Evolutionary conservation across 2,329 filamentous ascomycete genomes (phyloP), one percentile per base, ranked within the genome.

Genomic region (Gnomoniopsis sp.): DNA sequence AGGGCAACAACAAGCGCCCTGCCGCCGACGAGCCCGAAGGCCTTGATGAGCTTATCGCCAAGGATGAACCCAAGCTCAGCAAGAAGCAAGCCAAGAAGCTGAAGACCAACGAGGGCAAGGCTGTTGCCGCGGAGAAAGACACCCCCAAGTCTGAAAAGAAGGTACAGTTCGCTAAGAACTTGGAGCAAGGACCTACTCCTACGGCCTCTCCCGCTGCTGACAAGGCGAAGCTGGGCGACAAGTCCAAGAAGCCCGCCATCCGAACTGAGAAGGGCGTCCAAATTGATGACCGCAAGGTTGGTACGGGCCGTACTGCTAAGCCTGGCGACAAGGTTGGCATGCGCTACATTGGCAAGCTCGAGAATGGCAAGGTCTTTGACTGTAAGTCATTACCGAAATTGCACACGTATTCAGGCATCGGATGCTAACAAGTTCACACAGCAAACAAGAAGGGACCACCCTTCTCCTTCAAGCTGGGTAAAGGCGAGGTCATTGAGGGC

Each of bases 361-460:
- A 88, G 71, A 89, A 96, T 75, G 92, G 92, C 77, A 96, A 97
- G 80, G 87, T 96, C 66, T 99, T 99, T 71, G 93, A 98, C 77
- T 84, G 89, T 92, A 78, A 82, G 88, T 84, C 38, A n/a, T 44
- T 19, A 21, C 22, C 58, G 6, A 17, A 19, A 36, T 50, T 30
- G 47, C 43, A 56, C 1, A 12, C 44, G 21, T 55, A 34, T 2
- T 22, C 46, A 2, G 43, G 47, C n/a, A 7, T 36, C 36, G 48
- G 22, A 30, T 11, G 49, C 55, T 62, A 49, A 64, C 67, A 67
- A 69, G 22, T 3, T 64, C 23, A 22, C 14, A 47, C 68, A 93
- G 91, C 92, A 76, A 98, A 99, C 85, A 99, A 98, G 85, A 97
- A 96, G 81, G 95, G 95, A 69, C 93, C 96, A 81, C 93, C 96